Percentiles rank a stretch among this genome's conserved stretches.
These are phyloP conservation scores for Alternaria gansuensis DNA, from an alignment of 2,329 filamentous ascomycete genomes.

Conservation along the genomic window DNA sequence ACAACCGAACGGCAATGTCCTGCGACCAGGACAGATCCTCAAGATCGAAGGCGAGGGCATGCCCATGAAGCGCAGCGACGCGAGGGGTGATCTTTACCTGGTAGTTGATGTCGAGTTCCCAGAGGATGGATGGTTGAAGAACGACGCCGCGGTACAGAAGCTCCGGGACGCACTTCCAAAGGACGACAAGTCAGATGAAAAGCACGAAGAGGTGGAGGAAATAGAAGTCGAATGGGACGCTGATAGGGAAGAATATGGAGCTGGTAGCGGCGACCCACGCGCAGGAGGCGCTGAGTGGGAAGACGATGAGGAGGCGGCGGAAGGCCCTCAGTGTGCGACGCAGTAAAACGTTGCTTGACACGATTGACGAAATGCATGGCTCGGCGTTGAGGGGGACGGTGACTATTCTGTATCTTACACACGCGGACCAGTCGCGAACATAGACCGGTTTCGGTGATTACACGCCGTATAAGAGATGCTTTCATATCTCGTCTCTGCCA, in stretches of 20 bases:
- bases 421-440: constrained; percentile 1
- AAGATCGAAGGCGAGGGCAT: constrained; percentile 92
- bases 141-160: constrained; percentile 73
- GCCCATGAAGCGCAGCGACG: constrained; percentile 86
- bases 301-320: constrained; percentile 68
- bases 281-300: constrained; percentile 74
- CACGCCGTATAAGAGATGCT: background rate
- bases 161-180: constrained; percentile 78
- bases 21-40: constrained; percentile 84
- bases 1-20: constrained; percentile 74
- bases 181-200: constrained; percentile 63
- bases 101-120: constrained; percentile 88
- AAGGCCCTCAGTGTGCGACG: constrained; percentile 75
- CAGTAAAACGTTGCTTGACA: constrained; percentile 61
- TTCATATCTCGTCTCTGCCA: background rate
- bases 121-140: constrained; percentile 78
- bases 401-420: constrained; percentile 16
- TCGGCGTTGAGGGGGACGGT: constrained; percentile 32
- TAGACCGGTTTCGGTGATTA: background rate
- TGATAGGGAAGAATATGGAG: constrained; percentile 84
- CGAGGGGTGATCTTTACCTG: constrained; percentile 86
- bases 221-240: constrained; percentile 86
- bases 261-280: constrained; percentile 72
- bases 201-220: constrained; percentile 79
- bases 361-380: constrained; percentile 36